Percentiles rank a stretch among this genome's conserved stretches.
Evolutionary conservation across 2,329 filamentous ascomycete genomes (phyloP).

Genomic region (Cladosporium sp.): DNA sequence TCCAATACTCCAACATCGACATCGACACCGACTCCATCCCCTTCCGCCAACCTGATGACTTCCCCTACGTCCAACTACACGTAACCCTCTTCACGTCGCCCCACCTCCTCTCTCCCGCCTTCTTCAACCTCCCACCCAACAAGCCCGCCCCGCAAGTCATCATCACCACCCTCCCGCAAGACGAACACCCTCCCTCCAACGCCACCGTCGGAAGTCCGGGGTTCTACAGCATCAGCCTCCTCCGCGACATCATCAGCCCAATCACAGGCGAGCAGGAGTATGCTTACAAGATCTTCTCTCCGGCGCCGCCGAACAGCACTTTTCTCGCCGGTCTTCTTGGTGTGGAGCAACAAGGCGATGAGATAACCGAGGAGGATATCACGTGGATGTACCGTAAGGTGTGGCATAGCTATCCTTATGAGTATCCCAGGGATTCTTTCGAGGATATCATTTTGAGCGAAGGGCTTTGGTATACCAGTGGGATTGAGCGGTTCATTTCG

Average conservation of each 20-base stretch:
- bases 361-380: slow-evolving; percentile 44
- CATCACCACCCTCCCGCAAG: slow-evolving; percentile 72
- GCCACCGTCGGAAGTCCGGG: slow-evolving; percentile 65
- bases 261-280: slow-evolving; percentile 40
- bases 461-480: slow-evolving; percentile 63
- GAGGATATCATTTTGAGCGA: slow-evolving; percentile 69
- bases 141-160: slow-evolving; percentile 65
- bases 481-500: slow-evolving; percentile 89
- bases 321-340: slow-evolving; percentile 51
- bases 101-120: slow-evolving; percentile 63
- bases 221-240: slow-evolving; percentile 82
- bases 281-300: slow-evolving; percentile 66
- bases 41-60: slow-evolving; percentile 59
- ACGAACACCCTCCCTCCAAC: slow-evolving; percentile 49
- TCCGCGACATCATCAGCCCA: slow-evolving; percentile 59
- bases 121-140: slow-evolving; percentile 64
- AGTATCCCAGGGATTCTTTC: slow-evolving; percentile 81
- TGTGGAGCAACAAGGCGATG: slow-evolving; percentile 24
- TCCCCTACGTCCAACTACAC: slow-evolving; percentile 83
- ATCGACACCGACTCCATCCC: slow-evolving; percentile 51
- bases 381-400: slow-evolving; percentile 74
- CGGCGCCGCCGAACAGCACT: slow-evolving; percentile 40
- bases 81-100: slow-evolving; percentile 86
- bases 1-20: slow-evolving; percentile 71
- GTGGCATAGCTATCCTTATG: slow-evolving; percentile 83